phyloP scores from a whole-genome alignment of 179 eudicot species.

The Spergularia azorica region DNA sequence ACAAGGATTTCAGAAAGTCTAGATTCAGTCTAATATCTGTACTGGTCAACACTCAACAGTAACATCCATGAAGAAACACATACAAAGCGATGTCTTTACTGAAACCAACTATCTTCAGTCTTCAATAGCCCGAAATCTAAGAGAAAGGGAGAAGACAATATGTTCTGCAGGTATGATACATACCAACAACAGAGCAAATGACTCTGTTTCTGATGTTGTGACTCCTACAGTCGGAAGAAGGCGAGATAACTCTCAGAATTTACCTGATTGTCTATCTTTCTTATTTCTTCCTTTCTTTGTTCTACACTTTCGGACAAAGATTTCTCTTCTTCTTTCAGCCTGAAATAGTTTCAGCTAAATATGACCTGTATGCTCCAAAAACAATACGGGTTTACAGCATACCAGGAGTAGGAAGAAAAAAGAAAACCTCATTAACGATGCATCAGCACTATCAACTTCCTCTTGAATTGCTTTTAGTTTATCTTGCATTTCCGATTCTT shows the following conservation, averaged over 20 bases:
- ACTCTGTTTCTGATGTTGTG: slow-evolving; percentile 10
- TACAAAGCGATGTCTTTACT: too few relatives aligned
- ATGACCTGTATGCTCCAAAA: background rate
- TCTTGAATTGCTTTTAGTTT: slow-evolving; percentile 61
- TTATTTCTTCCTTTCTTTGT: slow-evolving; percentile 42
- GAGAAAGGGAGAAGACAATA: background rate
- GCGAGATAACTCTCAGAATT: background rate
- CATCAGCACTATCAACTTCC: slow-evolving; percentile 48
- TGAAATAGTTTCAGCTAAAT: slow-evolving; percentile 32
- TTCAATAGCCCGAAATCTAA: too few relatives aligned
- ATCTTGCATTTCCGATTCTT: slow-evolving; percentile 75
- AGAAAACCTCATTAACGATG: slow-evolving; percentile 52
- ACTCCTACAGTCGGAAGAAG: background rate
- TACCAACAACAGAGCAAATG: slow-evolving; percentile 3
- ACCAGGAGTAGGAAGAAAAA: slow-evolving; percentile 10
- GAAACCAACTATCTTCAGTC: background rate
- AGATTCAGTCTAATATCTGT: too few relatives aligned
- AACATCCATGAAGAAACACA: too few relatives aligned
- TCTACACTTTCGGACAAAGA: slow-evolving; percentile 38
- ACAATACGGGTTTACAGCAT: background rate
- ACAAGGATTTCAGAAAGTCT: background rate
- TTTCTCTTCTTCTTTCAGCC: slow-evolving; percentile 67
- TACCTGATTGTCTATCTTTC: slow-evolving; percentile 56
- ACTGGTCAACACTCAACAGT: too few relatives aligned
- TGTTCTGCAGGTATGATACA: background rate